Conservation (phyloP, 1,139 yeast species). For the Hyphopichia khmerensis region DNA sequence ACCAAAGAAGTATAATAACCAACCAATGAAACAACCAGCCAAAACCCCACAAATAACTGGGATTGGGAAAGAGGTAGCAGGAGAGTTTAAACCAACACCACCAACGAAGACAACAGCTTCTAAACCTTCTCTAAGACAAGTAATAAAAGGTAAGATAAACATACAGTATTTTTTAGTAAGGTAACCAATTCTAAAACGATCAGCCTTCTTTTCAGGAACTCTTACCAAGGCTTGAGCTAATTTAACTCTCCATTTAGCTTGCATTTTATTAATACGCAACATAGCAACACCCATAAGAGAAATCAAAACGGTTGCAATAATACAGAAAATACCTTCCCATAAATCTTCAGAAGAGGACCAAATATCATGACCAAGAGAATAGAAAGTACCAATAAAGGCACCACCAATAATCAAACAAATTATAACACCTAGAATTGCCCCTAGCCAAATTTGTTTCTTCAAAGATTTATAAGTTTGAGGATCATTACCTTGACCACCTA, state of each 20-base stretch:
- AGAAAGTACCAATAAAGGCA: conserved; percentile 82
- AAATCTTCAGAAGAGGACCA: conserved; percentile 88
- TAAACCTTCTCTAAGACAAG: conserved; percentile 85
- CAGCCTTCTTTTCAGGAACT: conserved; percentile 28
- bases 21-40: conserved; percentile 72
- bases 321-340: conserved; percentile 88
- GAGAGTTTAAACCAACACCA: conserved; percentile 79
- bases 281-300: conserved; percentile 91
- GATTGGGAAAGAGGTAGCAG: conserved; percentile 78
- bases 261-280: conserved; percentile 85
- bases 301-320: conserved; percentile 80
- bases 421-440: conserved; percentile 68
- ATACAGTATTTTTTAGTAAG: conserved; percentile 66
- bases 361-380: conserved; percentile 72
- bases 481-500: conserved; percentile 54
- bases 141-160: conserved; percentile 76
- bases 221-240: conserved; percentile 71
- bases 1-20: conserved; percentile 71
- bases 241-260: conserved; percentile 90
- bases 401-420: conserved; percentile 79
- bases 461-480: conserved; percentile 57
- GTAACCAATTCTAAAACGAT: conserved; percentile 34
- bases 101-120: conserved; percentile 92
- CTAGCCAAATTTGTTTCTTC: conserved; percentile 75
- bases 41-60: conserved; percentile 77